These are phyloP conservation scores for Hyaloscypha bicolor DNA, from an alignment of 495 filamentous ascomycete species.

Conservation along the genomic window DNA sequence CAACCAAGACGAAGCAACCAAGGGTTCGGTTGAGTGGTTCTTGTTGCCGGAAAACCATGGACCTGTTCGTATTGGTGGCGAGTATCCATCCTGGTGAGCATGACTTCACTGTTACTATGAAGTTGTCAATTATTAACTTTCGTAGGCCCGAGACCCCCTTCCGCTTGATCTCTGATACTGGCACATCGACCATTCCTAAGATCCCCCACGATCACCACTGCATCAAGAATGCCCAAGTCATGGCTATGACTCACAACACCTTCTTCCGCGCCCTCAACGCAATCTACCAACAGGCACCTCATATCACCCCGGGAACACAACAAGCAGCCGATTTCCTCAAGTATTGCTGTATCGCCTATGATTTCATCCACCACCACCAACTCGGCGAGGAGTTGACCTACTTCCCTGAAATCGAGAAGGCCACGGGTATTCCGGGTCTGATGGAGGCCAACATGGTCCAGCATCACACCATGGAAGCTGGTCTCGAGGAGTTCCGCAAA, in stretches of 20 bases:
- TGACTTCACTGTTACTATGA: not conserved
- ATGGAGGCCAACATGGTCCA: constrained; percentile 44
- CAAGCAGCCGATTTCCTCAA: constrained; percentile 17
- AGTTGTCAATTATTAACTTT: not conserved
- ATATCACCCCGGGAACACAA: constrained; percentile 21
- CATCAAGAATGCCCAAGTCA: constrained; percentile 18
- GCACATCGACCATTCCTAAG: not conserved
- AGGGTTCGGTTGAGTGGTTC: constrained; percentile 21
- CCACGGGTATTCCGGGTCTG: constrained; percentile 35
- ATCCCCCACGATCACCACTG: constrained; percentile 12
- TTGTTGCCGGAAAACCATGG: constrained; percentile 19
- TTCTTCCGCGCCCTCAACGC: constrained; percentile 36
- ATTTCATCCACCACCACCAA: constrained; percentile 41
- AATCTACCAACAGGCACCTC: constrained; percentile 31
- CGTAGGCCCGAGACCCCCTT: constrained; percentile 21
- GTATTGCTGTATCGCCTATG: constrained; percentile 16
- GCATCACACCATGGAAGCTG: constrained; percentile 36
- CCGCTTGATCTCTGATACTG: constrained; percentile 14
- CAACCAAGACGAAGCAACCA: constrained; percentile 17
- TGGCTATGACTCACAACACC: constrained; percentile 35
- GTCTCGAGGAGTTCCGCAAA: constrained; percentile 34
- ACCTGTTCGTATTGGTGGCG: constrained; percentile 10
- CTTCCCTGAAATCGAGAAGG: constrained; percentile 42
- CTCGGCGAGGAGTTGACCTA: constrained; percentile 36
- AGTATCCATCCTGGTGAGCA: constrained; percentile 13